These are phyloP conservation scores for Tetragonia tetragonoides DNA, from an alignment of 148 eudicot genomes.

Conservation along the genomic window DNA sequence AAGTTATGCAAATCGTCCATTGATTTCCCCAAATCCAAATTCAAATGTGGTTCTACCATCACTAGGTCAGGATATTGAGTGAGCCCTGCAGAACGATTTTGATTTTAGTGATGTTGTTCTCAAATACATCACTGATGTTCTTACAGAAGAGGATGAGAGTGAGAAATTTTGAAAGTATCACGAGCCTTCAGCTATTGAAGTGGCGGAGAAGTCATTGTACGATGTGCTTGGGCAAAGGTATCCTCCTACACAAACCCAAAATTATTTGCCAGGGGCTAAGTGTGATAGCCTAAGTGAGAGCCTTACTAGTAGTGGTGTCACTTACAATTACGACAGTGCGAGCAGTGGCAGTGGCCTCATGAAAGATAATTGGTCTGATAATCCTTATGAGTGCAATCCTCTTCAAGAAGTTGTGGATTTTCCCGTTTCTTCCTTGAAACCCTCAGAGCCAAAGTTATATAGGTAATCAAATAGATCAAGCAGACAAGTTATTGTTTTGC, in stretches of 20 bases:
- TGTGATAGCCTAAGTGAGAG: slow-evolving; percentile 22
- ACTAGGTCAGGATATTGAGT: slow-evolving; percentile 17
- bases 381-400: slow-evolving; percentile 28
- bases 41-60: no score
- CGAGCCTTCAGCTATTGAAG: slow-evolving; percentile 61
- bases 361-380: slow-evolving; percentile 21
- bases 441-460: slow-evolving; percentile 25
- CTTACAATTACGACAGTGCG: slow-evolving; percentile 6
- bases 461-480: slow-evolving; percentile 34
- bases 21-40: slow-evolving; percentile 33
- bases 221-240: slow-evolving; percentile 56
- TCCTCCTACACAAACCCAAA: slow-evolving; percentile 28
- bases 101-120: slow-evolving; percentile 65
- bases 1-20: slow-evolving; percentile 13
- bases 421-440: slow-evolving; percentile 24
- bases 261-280: slow-evolving; percentile 4
- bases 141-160: slow-evolving; percentile 71
- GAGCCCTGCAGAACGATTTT: slow-evolving; percentile 42
- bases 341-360: slow-evolving; percentile 11
- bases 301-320: slow-evolving; percentile 3
- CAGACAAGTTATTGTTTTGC: slow-evolving; percentile 21
- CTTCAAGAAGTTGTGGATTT: slow-evolving; percentile 19
- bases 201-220: slow-evolving; percentile 61
- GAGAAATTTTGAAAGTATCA: slow-evolving; percentile 48
- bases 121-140: slow-evolving; percentile 61